Base-by-base conservation (phyloP, 371 early-diverging fungal genomes). In the Mortierella sp. region DNA sequence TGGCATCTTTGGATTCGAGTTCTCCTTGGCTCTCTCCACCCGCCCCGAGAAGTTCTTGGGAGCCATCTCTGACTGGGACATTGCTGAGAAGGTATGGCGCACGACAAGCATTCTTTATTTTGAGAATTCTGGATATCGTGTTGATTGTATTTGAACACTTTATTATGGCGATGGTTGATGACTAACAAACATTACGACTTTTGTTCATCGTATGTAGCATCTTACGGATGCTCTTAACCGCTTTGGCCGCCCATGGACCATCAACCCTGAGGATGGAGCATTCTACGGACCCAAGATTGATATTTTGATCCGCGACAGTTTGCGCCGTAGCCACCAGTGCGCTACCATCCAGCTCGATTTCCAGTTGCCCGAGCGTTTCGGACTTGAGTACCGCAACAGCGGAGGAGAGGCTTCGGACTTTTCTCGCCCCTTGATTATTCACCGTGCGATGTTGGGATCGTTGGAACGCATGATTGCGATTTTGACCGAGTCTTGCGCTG, bases 211-310 rank as follows among this genome's bases (percentile, higher is more conserved):
- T 48, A 16, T 45, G 34, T 73, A 80, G 82, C 82, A 81, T 64
- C 88, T 99, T 31, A 92, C 89, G 34, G 86, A 92, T 26, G 97
- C 98, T 3, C 86, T 98, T 83, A 88, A 94, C 80, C 90, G 91
- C 58, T 93, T 92, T 64, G 95, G 95, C 39, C 81, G 92, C 53
- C 80, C 89, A 58, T 99, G 98, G 98, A 91, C 90, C 73, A 71
- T 99, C 44, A 98, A 99, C 87, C 96, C 95, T 29, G 99, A 99
- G 79, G 99, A 99, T 91, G 99, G 99, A 50, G 99, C 99, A 34
- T 99, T 99, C 92, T 99, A 99, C 87, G 99, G 99, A 8, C 99
- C 99, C 80, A 99, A 99, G 94, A 97, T 99, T 84, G 99, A 99
- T 90, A 99, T 99, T 80, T 93, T 94, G 52, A 94, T 99, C 76